These are phyloP conservation scores for Arthrobotrys megalospora DNA, from an alignment of 2,329 filamentous ascomycete species.

Conservation along the genomic window DNA sequence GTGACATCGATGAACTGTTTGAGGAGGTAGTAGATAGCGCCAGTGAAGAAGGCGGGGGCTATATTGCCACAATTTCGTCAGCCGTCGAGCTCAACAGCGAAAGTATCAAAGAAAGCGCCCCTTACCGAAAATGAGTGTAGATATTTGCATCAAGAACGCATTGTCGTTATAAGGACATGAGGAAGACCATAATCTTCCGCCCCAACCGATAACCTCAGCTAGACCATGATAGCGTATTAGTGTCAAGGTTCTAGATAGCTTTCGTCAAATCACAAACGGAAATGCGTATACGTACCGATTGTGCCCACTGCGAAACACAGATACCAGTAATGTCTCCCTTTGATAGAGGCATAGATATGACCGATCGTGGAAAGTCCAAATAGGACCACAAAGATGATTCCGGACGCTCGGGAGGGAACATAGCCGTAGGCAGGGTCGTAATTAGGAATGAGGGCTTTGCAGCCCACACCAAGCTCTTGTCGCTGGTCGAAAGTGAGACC, in stretches of 20 bases:
- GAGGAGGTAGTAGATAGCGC: constrained; percentile 71
- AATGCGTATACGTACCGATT: constrained; percentile 26
- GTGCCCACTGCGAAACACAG: constrained; percentile 57
- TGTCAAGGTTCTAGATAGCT: no score
- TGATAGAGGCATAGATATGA: constrained; percentile 49
- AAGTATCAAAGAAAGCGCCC: neutral
- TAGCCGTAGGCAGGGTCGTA: constrained; percentile 45
- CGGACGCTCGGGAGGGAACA: constrained; percentile 39
- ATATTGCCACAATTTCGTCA: constrained; percentile 31
- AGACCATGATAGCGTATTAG: neutral
- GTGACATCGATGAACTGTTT: constrained; percentile 70
- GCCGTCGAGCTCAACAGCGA: neutral
- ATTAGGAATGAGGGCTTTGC: constrained; percentile 27
- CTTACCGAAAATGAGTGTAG: constrained; percentile 68
- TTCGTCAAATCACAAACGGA: no score
- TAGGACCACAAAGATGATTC: constrained; percentile 47
- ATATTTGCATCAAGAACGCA: constrained; percentile 72
- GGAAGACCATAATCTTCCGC: constrained; percentile 70
- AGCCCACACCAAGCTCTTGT: constrained; percentile 21
- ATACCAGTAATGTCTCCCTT: constrained; percentile 55
- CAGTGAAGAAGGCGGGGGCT: constrained; percentile 71
- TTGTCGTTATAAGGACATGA: constrained; percentile 70
- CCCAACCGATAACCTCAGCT: constrained; percentile 71
- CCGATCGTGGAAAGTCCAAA: constrained; percentile 48
- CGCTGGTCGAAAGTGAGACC: constrained; percentile 37